Percentiles rank a stretch among this genome's conserved stretches.
Evolutionary conservation across 2,329 filamentous ascomycete genomes (phyloP).

Genomic region (Talaromyces albobiverticillius): DNA sequence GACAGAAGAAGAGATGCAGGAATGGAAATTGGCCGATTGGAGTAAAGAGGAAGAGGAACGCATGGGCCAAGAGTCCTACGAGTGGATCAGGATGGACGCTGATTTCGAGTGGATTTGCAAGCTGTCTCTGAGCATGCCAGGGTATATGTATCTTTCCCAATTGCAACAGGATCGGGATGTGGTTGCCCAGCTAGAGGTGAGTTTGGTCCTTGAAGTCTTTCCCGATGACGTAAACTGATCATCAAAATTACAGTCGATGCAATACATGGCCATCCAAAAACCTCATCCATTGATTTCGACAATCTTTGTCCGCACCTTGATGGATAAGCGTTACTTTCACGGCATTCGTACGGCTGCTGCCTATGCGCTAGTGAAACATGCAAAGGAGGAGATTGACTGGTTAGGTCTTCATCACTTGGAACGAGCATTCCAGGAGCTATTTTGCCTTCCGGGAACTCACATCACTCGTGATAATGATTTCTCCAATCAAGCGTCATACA

Average conservation of each 20-base stretch:
- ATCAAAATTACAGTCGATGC: conserved; percentile 56
- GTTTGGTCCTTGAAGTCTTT: conserved; percentile 13
- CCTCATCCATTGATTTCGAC: conserved; percentile 82
- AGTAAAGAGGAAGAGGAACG: conserved; percentile 79
- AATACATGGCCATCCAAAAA: conserved; percentile 66
- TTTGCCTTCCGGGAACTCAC: conserved; percentile 73
- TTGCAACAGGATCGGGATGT: conserved; percentile 96
- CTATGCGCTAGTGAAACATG: conserved; percentile 72
- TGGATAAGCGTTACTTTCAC: conserved; percentile 90
- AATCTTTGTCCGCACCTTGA: conserved; percentile 81
- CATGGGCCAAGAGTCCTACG: conserved; percentile 95
- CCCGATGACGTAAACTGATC: conserved; percentile 11
- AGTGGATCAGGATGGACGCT: conserved; percentile 97
- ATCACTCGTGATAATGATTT: conserved; percentile 92
- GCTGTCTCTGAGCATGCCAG: conserved; percentile 76
- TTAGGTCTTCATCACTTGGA: conserved; percentile 81
- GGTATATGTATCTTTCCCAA: conserved; percentile 98
- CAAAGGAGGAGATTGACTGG: conserved; percentile 67
- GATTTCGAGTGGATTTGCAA: conserved; percentile 98
- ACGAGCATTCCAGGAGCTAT: conserved; percentile 82
- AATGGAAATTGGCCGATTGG: conserved; percentile 89
- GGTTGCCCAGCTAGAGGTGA: conserved; percentile 70
- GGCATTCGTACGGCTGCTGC: conserved; percentile 87
- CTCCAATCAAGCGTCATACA: conserved; percentile 77
- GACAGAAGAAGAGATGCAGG: conserved; percentile 71